Conservation (phyloP, 768 basidiomycete genomes). For the Podaxis sp. region DNA sequence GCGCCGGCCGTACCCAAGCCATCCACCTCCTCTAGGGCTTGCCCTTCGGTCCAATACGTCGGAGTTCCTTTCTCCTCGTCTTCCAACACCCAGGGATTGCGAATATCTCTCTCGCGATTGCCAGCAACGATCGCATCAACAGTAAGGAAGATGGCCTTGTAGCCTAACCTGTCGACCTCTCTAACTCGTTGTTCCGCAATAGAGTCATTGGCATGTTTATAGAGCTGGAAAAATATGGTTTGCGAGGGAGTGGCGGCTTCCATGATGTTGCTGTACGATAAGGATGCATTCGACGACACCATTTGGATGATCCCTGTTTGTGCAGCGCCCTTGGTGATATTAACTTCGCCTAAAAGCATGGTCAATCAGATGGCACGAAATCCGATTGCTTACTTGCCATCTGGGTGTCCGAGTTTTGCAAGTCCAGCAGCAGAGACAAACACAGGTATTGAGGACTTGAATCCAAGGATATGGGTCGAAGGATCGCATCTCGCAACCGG, state of each 20-base stretch:
- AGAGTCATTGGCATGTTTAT: constrained; percentile 70
- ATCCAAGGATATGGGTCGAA: constrained; percentile 74
- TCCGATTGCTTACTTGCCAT: constrained; percentile 30
- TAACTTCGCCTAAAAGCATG: constrained; percentile 60
- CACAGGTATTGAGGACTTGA: constrained; percentile 67
- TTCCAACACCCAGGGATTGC: constrained; percentile 51
- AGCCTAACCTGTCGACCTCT: constrained; percentile 71
- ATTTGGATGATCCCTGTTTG: constrained; percentile 75
- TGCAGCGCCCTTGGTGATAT: constrained; percentile 70
- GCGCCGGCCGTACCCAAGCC: constrained; percentile 64
- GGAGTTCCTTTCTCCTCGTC: constrained; percentile 44
- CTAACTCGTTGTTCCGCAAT: constrained; percentile 66
- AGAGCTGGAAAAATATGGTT: constrained; percentile 78
- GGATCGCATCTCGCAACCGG: constrained; percentile 60
- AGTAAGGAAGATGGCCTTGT: constrained; percentile 87
- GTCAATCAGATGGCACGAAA: background rate
- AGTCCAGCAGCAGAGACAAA: constrained; percentile 82
- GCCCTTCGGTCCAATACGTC: constrained; percentile 28
- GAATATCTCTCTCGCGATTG: constrained; percentile 74
- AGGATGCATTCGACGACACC: constrained; percentile 75
- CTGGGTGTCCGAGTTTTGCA: constrained; percentile 83
- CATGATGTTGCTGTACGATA: constrained; percentile 64
- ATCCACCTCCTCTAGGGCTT: constrained; percentile 25
- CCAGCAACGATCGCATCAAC: constrained; percentile 85
- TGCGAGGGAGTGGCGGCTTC: constrained; percentile 51